Base-by-base conservation (phyloP, 2,329 filamentous ascomycete genomes). In the Aspergillus niger region DNA sequence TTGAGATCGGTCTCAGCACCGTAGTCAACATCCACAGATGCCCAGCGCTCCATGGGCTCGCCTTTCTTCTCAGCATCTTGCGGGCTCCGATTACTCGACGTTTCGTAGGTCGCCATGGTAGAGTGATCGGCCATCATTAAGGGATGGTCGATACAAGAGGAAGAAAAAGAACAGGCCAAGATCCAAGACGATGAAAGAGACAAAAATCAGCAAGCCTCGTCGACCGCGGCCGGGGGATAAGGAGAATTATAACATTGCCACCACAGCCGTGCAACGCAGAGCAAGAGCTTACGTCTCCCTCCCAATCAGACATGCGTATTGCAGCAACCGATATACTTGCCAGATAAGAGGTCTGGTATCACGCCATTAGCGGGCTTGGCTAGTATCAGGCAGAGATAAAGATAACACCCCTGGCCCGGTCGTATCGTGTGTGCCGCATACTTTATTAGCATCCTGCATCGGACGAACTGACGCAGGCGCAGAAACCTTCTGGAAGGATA, bases 1-100 rank as follows among this genome's bases (percentile, higher is more conserved):
- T 74, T 71, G 17, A 82, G 71, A 56, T 79, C 68, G 5, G 69
- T 65, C 8, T 70, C 69, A 8, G 68, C 66, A 24, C 69, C 69
- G 65, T 71, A 58, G 51, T 70, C 68, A 7, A 55, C n/a, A n/a
- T 55, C 53, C 28, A 44, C 26, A 2, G 53, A 55, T 5, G 41
- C n/a, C 53, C 53, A 55, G n/a, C 39, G 39, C 39, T 20, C 20
- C 5, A 17, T 17, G 6, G 53, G 53, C 28, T 55, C 53, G 13
- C 41, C 39, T 32, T 55, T 43, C 26, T 55, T 55, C n/a, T 55
- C 53, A 5, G 44, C 24, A 28, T 50, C 47, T 11, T 50, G 24
- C 5, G 41, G 41, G 3, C 41, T 44, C 51, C 38, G 36, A 3
- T 36, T 22, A 22, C 41, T 55, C 26, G 53, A 55, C n/a, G 53